phyloP scores from a whole-genome alignment of 1,139 yeast genomes.

The Protomyces arabidopsidicola region DNA sequence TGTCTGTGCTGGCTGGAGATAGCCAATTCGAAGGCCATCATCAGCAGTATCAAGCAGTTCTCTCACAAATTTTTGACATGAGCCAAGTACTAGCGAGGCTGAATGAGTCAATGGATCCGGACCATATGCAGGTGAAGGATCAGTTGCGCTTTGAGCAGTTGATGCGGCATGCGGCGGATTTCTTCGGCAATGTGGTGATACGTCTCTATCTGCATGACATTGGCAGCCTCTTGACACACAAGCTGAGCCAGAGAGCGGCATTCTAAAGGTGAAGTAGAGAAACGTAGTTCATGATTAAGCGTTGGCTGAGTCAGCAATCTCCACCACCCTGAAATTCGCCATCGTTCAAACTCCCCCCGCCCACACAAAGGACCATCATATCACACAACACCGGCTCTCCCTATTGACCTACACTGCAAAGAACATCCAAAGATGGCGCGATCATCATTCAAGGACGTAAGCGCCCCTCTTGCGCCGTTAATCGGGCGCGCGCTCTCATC shows the following conservation, averaged over 20 bases:
- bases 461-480: neutral
- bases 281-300: too few relatives aligned
- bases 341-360: neutral
- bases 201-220: conserved; percentile 11
- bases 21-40: neutral
- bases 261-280: neutral
- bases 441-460: conserved; percentile 26
- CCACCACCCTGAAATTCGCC: neutral
- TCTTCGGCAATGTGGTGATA: conserved; percentile 10
- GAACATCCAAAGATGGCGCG: neutral
- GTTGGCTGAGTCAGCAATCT: neutral
- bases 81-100: neutral
- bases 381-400: neutral
- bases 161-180: neutral
- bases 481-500: neutral
- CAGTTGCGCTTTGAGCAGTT: conserved; percentile 15
- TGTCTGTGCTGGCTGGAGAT: neutral
- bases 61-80: neutral
- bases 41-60: neutral
- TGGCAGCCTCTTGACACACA: neutral
- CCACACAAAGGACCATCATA: neutral
- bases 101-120: conserved; percentile 11
- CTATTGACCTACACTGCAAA: neutral
- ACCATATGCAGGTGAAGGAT: conserved; percentile 4
- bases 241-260: neutral